phyloP scores from a whole-genome alignment of 148 eudicot species.

The Spergularia bocconei region DNA sequence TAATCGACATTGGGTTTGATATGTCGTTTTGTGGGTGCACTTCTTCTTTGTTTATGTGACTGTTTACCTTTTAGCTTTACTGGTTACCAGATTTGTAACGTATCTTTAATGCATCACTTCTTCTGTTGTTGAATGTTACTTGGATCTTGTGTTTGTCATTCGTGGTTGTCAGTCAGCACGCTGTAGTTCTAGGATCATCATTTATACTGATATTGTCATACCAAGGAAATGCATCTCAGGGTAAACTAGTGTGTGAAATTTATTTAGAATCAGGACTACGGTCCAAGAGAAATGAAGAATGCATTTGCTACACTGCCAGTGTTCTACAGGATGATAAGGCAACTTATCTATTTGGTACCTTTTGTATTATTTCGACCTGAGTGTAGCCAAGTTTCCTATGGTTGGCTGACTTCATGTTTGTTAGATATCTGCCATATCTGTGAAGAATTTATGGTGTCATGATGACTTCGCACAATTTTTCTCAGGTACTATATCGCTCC shows the following conservation, averaged over 20 bases:
- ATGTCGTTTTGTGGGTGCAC: neutral
- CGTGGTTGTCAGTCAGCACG: conserved; percentile 10
- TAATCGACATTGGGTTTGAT: neutral
- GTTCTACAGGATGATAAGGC: neutral
- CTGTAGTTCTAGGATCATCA: conserved; percentile 3
- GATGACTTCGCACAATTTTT: conserved; percentile 6
- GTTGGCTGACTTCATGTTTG: conserved; percentile 9
- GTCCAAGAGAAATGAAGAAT: neutral
- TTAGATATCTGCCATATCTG: neutral
- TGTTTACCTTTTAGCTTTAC: neutral
- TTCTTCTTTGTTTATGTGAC: conserved; percentile 8
- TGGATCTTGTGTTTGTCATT: conserved; percentile 14
- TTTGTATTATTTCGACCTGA: neutral
- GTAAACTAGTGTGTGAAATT: neutral
- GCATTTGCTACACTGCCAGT: neutral
- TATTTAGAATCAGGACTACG: neutral
- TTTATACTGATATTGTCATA: neutral
- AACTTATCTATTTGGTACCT: neutral
- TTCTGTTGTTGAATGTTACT: conserved; percentile 10
- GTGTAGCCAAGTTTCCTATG: neutral
- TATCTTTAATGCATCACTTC: conserved; percentile 2
- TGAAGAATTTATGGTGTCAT: neutral
- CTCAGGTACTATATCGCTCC: conserved; percentile 92
- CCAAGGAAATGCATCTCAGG: neutral
- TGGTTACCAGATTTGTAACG: conserved; percentile 15